Evolutionary conservation across 176 grass and related monocot species (phyloP), one percentile per base, ranked within the genome.

Genomic region (Zoysia pacifica): DNA sequence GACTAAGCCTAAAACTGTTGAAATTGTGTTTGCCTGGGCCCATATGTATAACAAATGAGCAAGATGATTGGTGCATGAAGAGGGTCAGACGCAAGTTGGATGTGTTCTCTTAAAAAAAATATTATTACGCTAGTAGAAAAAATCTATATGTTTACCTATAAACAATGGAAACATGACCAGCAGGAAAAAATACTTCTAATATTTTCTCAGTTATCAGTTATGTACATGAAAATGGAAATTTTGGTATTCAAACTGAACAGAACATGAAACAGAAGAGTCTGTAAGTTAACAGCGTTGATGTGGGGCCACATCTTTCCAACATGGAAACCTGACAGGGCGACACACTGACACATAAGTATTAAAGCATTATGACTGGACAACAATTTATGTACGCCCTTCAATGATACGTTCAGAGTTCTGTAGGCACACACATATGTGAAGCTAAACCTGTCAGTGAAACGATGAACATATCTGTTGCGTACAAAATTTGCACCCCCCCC

Each of bases 381-480:
- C 3, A 73, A 54, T 18, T 9, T 36, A 52, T n/a, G 2, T 14
- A 72, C 4, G 36, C 14, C 53, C 9, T 65, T 78, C 35, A 48
- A 62, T 65, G 47, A 36, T 42, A 67, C 11, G 3, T 79, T 40
- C 38, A 54, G 48, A 65, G 18, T 52, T 51, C 11, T 50, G 7
- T 48, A 77, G 36, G 74, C 74, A 40, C 11, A 65, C 44, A 50
- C 45, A 77, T 9, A 9, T 48, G 43, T 79, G 28, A 28, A 28
- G 28, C 28, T 28, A 28, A 42, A n/a, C 42, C 42, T 67, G 15
- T 78, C n/a, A 45, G 6, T 68, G 7, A 79, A 79, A 78, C 1
- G 62, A 8, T 66, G 62, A 78, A 42, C 10, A 65, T 67, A 2
- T 65, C 19, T 75, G 61, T 46, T 46, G 39, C 39, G 43, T 59